Percentiles rank a stretch among this genome's conserved stretches.
phyloP scores from a whole-genome alignment of 495 filamentous ascomycete genomes.

The Parathielavia hyrcaniae region DNA sequence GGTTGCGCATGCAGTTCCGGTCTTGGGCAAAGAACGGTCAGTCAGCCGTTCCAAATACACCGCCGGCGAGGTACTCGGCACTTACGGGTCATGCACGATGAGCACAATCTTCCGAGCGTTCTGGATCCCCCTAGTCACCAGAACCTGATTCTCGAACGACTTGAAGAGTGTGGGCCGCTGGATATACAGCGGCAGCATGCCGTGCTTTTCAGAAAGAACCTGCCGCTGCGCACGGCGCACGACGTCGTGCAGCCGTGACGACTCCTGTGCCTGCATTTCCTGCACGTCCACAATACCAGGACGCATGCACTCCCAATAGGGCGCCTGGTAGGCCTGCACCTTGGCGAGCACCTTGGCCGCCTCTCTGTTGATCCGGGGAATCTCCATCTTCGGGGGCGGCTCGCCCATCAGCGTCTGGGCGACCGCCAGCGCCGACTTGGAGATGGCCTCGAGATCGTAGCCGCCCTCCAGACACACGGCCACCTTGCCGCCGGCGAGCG shows the following conservation, averaged over 20 bases:
- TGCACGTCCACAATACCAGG: constrained; percentile 43
- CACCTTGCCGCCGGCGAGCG: constrained; percentile 82
- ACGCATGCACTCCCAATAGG: constrained; percentile 58
- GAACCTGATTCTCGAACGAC: constrained; percentile 81
- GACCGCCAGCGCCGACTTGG: constrained; percentile 83
- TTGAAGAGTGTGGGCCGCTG: constrained; percentile 61
- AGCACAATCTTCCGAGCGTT: constrained; percentile 53
- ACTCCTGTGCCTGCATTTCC: constrained; percentile 33
- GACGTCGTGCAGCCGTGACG: constrained; percentile 53
- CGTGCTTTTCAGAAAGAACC: constrained; percentile 59
- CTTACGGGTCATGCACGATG: constrained; percentile 78
- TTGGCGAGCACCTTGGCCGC: constrained; percentile 46
- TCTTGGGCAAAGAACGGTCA: constrained; percentile 37
- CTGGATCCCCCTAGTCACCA: constrained; percentile 57
- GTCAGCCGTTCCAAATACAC: not conserved
- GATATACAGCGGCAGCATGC: constrained; percentile 70
- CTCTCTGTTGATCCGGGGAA: constrained; percentile 45
- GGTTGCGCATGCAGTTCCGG: constrained; percentile 65
- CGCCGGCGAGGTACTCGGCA: not conserved
- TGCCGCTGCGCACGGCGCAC: constrained; percentile 67
- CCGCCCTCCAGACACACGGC: constrained; percentile 92
- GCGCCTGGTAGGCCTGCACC: constrained; percentile 49
- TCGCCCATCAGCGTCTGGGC: constrained; percentile 92
- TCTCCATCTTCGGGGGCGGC: constrained; percentile 63
- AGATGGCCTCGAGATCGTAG: constrained; percentile 90